Conservation (phyloP, 345 rosid species). For the Ailanthus altissimus region DNA sequence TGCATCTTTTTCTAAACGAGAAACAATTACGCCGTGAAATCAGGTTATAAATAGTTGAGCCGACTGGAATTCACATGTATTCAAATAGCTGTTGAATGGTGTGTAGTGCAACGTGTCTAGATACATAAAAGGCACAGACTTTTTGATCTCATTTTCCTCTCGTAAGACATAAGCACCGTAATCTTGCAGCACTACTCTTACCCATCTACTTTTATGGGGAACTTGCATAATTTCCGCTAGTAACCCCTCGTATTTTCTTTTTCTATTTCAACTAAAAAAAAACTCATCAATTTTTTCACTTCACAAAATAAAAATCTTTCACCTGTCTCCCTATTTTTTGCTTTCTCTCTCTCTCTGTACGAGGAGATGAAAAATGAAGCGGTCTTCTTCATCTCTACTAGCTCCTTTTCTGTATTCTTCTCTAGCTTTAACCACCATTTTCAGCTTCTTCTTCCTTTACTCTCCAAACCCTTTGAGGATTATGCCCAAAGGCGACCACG, state of each 20-base stretch:
- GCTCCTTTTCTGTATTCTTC: slow-evolving; percentile 51
- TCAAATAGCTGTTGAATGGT: too few relatives aligned
- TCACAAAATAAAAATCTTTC: neutral
- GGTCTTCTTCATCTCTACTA: slow-evolving; percentile 26
- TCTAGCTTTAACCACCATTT: slow-evolving; percentile 45
- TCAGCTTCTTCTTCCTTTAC: slow-evolving; percentile 52
- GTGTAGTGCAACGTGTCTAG: slow-evolving; percentile 1
- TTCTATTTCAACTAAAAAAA: too few relatives aligned
- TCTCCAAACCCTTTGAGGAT: slow-evolving; percentile 51
- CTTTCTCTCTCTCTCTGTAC: neutral
- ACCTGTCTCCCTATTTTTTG: too few relatives aligned
- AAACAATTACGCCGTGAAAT: slow-evolving; percentile 24
- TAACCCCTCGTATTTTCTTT: neutral
- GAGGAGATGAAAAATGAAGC: slow-evolving; percentile 21
- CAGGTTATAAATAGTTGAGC: neutral
- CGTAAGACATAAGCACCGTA: too few relatives aligned
- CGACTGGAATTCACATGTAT: slow-evolving; percentile 13
- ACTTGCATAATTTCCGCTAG: neutral
- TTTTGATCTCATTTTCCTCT: neutral
- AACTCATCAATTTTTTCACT: neutral
- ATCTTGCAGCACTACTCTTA: neutral
- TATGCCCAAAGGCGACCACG: slow-evolving; percentile 20
- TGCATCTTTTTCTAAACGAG: too few relatives aligned
- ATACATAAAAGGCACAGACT: neutral
- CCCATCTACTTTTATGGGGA: neutral